Percentiles rank a stretch among this genome's conserved stretches.
Conservation (phyloP, 192 early-diverging fungal genomes). For the Podila minutissima region DNA sequence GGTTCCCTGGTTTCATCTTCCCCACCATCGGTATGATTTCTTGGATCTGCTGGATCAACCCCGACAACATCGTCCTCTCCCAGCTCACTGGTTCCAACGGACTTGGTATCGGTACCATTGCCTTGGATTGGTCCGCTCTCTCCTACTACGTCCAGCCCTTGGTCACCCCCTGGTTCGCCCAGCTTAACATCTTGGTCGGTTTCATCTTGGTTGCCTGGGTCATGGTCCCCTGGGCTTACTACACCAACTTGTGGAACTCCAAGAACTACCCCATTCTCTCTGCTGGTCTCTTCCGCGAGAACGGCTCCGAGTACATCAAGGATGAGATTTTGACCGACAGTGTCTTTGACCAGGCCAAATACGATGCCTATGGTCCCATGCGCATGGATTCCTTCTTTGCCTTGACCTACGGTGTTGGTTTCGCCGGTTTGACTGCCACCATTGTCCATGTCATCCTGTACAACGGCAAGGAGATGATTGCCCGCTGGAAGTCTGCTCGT, state of each 20-base stretch:
- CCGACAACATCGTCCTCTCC: constrained; percentile 41
- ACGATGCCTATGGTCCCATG: constrained; percentile 51
- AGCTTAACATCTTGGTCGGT: constrained; percentile 54
- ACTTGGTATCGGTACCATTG: constrained; percentile 58
- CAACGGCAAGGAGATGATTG: no score
- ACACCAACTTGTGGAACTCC: constrained; percentile 55
- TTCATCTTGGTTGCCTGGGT: constrained; percentile 61
- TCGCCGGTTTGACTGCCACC: no score
- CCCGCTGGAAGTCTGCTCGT: no score
- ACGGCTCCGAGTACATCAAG: no score
- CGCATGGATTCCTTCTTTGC: constrained; percentile 16
- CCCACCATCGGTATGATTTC: constrained; percentile 52
- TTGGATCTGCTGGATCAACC: constrained; percentile 58
- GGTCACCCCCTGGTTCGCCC: constrained; percentile 51
- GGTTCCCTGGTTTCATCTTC: constrained; percentile 63
- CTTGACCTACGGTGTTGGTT: constrained; percentile 54
- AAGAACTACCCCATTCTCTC: constrained; percentile 44
- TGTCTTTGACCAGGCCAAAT: constrained; percentile 30
- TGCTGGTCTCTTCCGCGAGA: no score
- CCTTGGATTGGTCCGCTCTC: constrained; percentile 65
- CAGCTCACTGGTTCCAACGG: constrained; percentile 56
- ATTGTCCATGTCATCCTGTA: no score
- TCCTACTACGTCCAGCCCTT: constrained; percentile 36
- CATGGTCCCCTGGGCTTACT: constrained; percentile 57
- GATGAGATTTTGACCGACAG: neutral